Conservation (phyloP, 1,139 yeast genomes). For the Saccharomycopsis hybrid region DNA sequence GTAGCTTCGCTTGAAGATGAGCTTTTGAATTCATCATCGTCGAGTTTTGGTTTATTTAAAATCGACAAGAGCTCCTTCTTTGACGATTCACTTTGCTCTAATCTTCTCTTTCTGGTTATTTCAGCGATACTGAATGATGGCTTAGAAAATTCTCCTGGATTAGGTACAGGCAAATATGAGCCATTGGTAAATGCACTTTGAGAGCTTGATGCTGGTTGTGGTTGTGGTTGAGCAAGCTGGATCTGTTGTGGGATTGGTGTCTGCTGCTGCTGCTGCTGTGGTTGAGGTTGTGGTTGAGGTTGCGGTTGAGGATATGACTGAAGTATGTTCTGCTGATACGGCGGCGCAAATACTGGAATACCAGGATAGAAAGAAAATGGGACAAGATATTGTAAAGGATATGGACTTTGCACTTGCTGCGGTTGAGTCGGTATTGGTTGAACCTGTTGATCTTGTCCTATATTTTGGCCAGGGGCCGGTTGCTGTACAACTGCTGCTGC, state of each 20-base stretch:
- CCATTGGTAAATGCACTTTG: not conserved
- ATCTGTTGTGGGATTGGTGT: not conserved
- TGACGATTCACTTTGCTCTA: slow-evolving; percentile 10
- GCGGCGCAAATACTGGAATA: slow-evolving; percentile 3
- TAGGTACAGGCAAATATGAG: slow-evolving; percentile 6
- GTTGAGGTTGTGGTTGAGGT: slow-evolving; percentile 11
- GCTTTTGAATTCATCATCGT: slow-evolving; percentile 1
- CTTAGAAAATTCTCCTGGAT: slow-evolving; percentile 17
- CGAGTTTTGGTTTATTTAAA: slow-evolving; percentile 9
- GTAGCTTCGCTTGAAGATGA: not conserved
- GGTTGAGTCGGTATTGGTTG: not conserved
- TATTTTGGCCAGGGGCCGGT: not conserved
- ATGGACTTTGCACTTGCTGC: not conserved
- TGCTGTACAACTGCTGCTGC: not conserved
- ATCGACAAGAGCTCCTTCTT: slow-evolving; percentile 16
- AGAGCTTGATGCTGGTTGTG: not conserved
- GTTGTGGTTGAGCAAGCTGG: slow-evolving; percentile 3
- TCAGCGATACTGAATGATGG: slow-evolving; percentile 17
- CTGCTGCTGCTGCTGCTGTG: slow-evolving; percentile 5
- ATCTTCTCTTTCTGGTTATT: slow-evolving; percentile 9
- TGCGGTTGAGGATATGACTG: not conserved
- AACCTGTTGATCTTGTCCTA: not conserved
- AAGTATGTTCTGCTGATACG: slow-evolving; percentile 1
- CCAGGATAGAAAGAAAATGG: slow-evolving; percentile 12
- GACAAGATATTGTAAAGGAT: slow-evolving; percentile 10